These are phyloP conservation scores for Xylaria sp. DNA, from an alignment of 2,329 filamentous ascomycete genomes.

Conservation along the genomic window DNA sequence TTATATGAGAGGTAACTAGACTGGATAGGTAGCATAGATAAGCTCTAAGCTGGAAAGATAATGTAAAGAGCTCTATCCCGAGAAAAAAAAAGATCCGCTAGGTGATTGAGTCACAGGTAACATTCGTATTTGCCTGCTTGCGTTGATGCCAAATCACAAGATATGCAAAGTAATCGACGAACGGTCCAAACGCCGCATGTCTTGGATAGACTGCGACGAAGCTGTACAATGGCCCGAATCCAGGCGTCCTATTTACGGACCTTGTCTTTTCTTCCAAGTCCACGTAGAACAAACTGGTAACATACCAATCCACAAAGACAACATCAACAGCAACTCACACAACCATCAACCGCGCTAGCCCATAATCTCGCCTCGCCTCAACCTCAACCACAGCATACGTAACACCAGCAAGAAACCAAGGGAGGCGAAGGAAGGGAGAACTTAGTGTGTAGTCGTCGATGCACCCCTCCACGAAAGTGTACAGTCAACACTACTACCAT, in stretches of 20 bases:
- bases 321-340: not conserved
- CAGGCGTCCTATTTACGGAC: not conserved
- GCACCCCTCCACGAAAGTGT: constrained; percentile 6
- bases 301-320: not conserved
- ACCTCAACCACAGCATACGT: not conserved
- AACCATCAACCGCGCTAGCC: constrained; percentile 2
- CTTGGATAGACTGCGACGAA: not conserved
- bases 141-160: not conserved
- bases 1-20: not conserved
- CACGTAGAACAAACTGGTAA: not conserved
- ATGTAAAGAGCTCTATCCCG: too few species aligned
- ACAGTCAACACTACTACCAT: not conserved
- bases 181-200: not conserved
- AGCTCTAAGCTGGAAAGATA: too few species aligned
- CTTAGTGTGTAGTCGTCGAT: not conserved
- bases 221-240: not conserved
- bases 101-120: too few species aligned
- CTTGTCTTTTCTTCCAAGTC: not conserved
- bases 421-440: not conserved
- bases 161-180: not conserved
- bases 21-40: not conserved
- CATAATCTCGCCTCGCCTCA: constrained; percentile 4
- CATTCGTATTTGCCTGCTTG: too few species aligned
- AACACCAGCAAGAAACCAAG: not conserved
- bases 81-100: too few species aligned